Evolutionary conservation across 345 rosid genomes (phyloP).

Genomic region (Eucalyptus regnans): DNA sequence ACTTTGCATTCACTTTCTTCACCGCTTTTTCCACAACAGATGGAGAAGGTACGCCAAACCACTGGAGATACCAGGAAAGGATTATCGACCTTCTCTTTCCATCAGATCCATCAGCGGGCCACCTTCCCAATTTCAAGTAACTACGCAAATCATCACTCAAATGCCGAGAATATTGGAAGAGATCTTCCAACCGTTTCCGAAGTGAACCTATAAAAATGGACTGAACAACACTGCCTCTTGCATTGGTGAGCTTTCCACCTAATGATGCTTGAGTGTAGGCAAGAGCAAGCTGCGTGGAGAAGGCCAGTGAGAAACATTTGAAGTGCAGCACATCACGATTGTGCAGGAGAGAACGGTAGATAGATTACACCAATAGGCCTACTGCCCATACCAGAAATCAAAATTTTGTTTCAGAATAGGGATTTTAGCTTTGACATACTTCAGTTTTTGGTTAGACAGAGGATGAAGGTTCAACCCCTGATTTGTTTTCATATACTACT

Average conservation of each 20-base stretch:
- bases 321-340: neutral
- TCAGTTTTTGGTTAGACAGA: neutral
- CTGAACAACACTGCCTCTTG: conserved; percentile 63
- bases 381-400: neutral
- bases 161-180: conserved; percentile 24
- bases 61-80: conserved; percentile 78
- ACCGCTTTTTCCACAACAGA: conserved; percentile 26
- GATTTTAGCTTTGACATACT: neutral
- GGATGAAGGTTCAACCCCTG: neutral
- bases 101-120: conserved; percentile 36
- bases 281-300: conserved; percentile 56
- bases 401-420: neutral
- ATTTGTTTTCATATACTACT: neutral
- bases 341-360: neutral
- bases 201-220: conserved; percentile 57
- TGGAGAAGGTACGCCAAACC: conserved; percentile 67
- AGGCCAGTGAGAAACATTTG: neutral
- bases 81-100: conserved; percentile 18
- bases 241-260: conserved; percentile 47
- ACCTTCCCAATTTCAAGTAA: conserved; percentile 47
- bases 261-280: conserved; percentile 66
- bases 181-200: conserved; percentile 59
- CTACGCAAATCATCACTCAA: conserved; percentile 21
- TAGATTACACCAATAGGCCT: neutral
- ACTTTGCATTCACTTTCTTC: conserved; percentile 39